Evolutionary conservation across 768 basidiomycete species (phyloP), one percentile per base, ranked within the genome.

Genomic region (Suillus cothurnatus): DNA sequence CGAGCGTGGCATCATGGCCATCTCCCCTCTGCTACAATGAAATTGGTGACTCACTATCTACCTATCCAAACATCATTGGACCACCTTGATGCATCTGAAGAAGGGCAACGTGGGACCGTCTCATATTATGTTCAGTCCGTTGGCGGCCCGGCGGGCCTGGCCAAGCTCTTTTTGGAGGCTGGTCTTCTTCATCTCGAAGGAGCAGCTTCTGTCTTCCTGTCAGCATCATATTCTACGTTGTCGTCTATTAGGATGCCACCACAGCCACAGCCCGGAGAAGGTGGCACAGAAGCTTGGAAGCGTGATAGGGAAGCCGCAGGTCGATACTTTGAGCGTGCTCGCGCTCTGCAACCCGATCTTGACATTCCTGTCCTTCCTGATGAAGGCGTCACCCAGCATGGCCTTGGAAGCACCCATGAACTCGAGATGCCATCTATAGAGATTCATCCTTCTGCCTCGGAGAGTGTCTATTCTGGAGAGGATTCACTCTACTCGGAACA

Each of bases 181-280:
- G 92, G 92, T 4, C 81, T 93, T 32, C 84, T 94, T 36, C 86
- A 93, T 71, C 81, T 93, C n/a, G 92, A 94, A 74, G 92, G 92
- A 8, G 85, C 90, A 17, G 91, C 92, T 21, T 83, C 88, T 0
- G 80, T 81, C n/a, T 81, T 93, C 36, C 84, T 93, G 36, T 83
- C 89, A 6, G 86, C 90, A 4, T 91, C 92, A 1, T 89, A 89
- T 71, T 88, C 90, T 21, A 91, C 89, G 49, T 82, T 93, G 26
- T 90, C 92, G 3, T 93, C 92, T 17, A 85, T 93, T 66, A 88
- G 92, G 55, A 82, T 91, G 36, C 88, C 89, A 57, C 75, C 80
- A 36, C 80, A 81, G 47, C 77, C 82, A 11, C 82, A 85, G 56
- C 75, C 80, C 12, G 81, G 82, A 50, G 84, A 87, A 73, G 83